These are phyloP conservation scores for Dichomitus squalens DNA, from an alignment of 1,284 basidiomycete genomes.

Conservation along the genomic window DNA sequence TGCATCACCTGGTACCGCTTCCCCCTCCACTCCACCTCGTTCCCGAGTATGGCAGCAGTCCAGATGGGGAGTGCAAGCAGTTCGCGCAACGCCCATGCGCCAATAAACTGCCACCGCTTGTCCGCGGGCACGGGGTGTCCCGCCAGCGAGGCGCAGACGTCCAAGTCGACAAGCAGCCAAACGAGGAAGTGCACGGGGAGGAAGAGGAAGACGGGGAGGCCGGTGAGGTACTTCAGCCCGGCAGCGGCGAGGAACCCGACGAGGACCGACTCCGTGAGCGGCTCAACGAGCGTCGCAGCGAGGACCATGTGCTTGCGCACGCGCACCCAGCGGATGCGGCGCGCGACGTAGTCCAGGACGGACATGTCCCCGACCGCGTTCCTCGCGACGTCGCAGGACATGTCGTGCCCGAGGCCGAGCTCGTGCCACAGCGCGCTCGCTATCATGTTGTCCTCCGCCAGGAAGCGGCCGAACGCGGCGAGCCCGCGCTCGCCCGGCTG, in stretches of 20 bases:
- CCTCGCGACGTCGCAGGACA: conserved; percentile 85
- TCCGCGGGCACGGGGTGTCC: conserved; percentile 59
- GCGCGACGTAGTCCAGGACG: conserved; percentile 78
- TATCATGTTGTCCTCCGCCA: conserved; percentile 98
- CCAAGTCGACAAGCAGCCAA: conserved; percentile 73
- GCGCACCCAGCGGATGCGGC: conserved; percentile 91
- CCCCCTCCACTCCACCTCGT: conserved; percentile 85
- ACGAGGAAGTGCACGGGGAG: conserved; percentile 55
- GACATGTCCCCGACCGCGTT: conserved; percentile 90
- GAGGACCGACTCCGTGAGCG: conserved; percentile 85
- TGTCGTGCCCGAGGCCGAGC: conserved; percentile 80
- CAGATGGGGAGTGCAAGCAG: conserved; percentile 85
- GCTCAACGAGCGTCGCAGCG: conserved; percentile 82
- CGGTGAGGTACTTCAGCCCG: conserved; percentile 57
- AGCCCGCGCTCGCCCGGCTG: conserved; percentile 56
- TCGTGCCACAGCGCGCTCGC: conserved; percentile 90
- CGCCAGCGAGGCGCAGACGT: conserved; percentile 73
- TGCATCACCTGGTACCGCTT: conserved; percentile 60
- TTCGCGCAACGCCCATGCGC: conserved; percentile 81
- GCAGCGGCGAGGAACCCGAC: conserved; percentile 65
- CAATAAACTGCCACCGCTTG: conserved; percentile 61
- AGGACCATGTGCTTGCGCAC: conserved; percentile 92
- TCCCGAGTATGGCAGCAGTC: conserved; percentile 77
- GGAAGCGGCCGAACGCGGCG: conserved; percentile 79
- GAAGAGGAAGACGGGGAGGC: conserved; percentile 54